phyloP scores from a whole-genome alignment of 306 rosid species.

The Pueraria montana region DNA sequence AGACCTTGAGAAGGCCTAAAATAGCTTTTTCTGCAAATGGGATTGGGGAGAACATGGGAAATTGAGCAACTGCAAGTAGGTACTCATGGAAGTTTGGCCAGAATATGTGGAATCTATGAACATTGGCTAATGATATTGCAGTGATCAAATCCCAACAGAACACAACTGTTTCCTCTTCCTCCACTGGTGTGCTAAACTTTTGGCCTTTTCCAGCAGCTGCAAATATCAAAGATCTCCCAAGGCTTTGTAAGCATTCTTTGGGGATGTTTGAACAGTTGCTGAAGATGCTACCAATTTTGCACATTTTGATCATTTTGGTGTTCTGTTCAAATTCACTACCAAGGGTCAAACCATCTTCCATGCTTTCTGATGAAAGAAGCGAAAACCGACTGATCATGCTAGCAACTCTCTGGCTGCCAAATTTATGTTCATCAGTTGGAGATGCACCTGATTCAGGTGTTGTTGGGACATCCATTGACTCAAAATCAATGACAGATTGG shows the following conservation, averaged over 20 bases:
- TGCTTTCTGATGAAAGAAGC: constrained; percentile 65
- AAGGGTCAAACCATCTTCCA: constrained; percentile 71
- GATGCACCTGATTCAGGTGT: constrained; percentile 64
- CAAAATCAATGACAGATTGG: constrained; percentile 73
- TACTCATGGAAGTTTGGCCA: constrained; percentile 85
- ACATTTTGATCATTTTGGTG: constrained; percentile 78
- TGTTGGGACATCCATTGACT: constrained; percentile 48
- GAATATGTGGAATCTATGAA: constrained; percentile 67
- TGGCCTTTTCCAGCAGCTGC: constrained; percentile 97
- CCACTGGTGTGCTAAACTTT: constrained; percentile 87
- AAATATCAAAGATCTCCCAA: constrained; percentile 80
- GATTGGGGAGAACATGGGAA: constrained; percentile 86
- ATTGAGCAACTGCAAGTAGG: constrained; percentile 77
- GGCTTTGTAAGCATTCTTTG: constrained; percentile 71
- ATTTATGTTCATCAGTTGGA: constrained; percentile 57
- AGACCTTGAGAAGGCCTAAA: constrained; percentile 70
- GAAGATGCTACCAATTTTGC: constrained; percentile 79
- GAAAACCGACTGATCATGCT: constrained; percentile 63
- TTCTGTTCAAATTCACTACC: constrained; percentile 90
- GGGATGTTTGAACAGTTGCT: constrained; percentile 70
- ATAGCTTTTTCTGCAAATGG: constrained; percentile 88
- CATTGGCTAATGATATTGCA: constrained; percentile 65
- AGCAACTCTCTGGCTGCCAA: constrained; percentile 56
- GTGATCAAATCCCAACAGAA: constrained; percentile 93
- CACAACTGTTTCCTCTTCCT: constrained; percentile 92